Base-by-base conservation (phyloP, 768 basidiomycete species). In the Pilatotrama ljubarskyi region DNA sequence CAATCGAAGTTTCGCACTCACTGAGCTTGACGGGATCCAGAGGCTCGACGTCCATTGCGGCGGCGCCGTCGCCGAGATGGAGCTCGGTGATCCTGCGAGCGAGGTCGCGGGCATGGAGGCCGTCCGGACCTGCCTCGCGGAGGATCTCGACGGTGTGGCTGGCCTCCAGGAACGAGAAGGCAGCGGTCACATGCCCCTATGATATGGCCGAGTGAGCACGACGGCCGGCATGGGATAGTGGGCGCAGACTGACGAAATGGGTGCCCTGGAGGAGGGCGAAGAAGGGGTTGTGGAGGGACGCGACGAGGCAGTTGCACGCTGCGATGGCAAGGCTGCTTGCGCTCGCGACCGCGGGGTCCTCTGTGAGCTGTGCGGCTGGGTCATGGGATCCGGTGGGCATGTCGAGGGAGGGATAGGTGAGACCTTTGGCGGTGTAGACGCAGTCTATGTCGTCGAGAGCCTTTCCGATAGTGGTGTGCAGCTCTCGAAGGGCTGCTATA, bases 181-280 rank as follows among this genome's bases (percentile, higher is more conserved):
- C 88, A 3, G 86, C 82, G 0, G 89, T 85, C 18, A 91, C 75
- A 67, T 88, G 86, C 64, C 87, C 89, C 86, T 89, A 32, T 32
- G 10, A 10, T 4, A 32, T 10, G 10, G 10, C 4, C 10, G 5
- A 10, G 4, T 32, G 5, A 10, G 29, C 10, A 32, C 29, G 10
- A 32, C 10, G 10, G 29, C 29, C 29, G 29, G 5, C n/a, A n/a
- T 32, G 29, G 10, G 10, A 32, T 32, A 32, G 29, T 5, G 32
- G 18, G 37, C 15, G 32, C 42, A 37, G n/a, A 43, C 53, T 59
- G 65, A 89, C 88, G 36, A 77, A 80, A 83, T 88, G 86, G 20
- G 76, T 70, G 3, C 85, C 85, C 69, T 90, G 88, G 64, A 86
- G 87, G 8, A 91, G 74, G 18, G 82, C 79, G 29, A 87, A 72